Evolutionary conservation across 2,329 filamentous ascomycete species (phyloP), one percentile per base, ranked within the genome.

Genomic region (Colletotrichum sojae): DNA sequence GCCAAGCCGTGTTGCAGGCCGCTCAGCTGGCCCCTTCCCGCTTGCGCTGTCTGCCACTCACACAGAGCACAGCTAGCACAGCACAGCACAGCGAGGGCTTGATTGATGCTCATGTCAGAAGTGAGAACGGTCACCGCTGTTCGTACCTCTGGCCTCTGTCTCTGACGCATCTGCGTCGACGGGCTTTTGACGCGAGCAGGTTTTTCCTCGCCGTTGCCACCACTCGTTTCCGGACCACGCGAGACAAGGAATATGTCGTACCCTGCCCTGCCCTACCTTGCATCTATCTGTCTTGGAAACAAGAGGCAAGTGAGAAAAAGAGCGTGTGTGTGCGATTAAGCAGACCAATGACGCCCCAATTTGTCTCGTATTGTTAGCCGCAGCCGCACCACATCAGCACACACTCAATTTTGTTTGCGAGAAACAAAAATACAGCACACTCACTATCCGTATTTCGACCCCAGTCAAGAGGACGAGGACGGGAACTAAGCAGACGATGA

Each of bases 351-450:
- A 25, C 39, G 49, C 27, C 54, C 55, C 55, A 22, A 54, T 39
- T 8, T 22, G 27, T 48, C 49, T 69, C 62, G 66, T 60, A 60
- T 60, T 62, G 45, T 69, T 53, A 69, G 62, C 66, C 62, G 54
- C 66, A 60, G 49, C 49, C 55, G 63, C 66, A 66, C 40, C 18
- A 51, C 40, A 58, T 25, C 45, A 54, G 63, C 62, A 63, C 62
- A 68, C 53, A 49, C 40, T 64, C n/a, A 25, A 59, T 65, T 59
- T 64, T 58, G 45, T 51, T 51, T 36, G 52, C 54, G 25, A 60
- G 45, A 53, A 58, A 57, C 48, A 51, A 62, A 62, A 66, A 39
- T 45, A 57, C 40, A 25, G 16, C 22, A 36, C 31, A 36, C 31
- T 36, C 31, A 36, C 31, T 36, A 36, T 25, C 22, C 22, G 22